These are phyloP conservation scores for Dactylorhiza incarnata DNA, from an alignment of 106 monocot genomes.

Conservation along the genomic window DNA sequence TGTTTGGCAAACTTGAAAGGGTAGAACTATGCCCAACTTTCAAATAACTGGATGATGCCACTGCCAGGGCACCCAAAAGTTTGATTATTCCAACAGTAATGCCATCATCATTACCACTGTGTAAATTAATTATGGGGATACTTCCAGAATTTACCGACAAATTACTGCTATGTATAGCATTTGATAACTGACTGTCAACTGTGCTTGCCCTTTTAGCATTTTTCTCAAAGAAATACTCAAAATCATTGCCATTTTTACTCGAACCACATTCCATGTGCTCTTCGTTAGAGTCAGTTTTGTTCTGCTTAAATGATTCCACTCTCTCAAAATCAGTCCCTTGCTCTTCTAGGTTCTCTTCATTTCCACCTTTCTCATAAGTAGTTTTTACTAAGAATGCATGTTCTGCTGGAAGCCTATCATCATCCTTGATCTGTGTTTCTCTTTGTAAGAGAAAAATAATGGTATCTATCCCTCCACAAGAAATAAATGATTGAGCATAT, in stretches of 20 bases:
- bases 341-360: conserved; percentile 1
- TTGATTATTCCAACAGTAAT: conserved; percentile 84
- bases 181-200: conserved; percentile 45
- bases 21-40: conserved; percentile 32
- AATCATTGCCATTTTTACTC: conserved; percentile 7
- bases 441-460: conserved; percentile 83
- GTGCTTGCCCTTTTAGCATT: conserved; percentile 42
- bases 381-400: conserved; percentile 16
- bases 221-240: conserved; percentile 7
- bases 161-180: conserved; percentile 54
- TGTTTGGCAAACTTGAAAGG: conserved; percentile 26
- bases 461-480: conserved; percentile 75
- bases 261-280: conserved; percentile 16
- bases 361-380: conserved; percentile 6
- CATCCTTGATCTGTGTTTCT: conserved; percentile 64
- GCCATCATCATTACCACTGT: conserved; percentile 84
- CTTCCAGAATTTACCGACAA: conserved; percentile 75
- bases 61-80: conserved; percentile 88
- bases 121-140: conserved; percentile 54
- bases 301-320: background rate
- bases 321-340: background rate
- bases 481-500: conserved; percentile 81
- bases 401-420: conserved; percentile 35
- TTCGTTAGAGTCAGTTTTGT: conserved; percentile 19
- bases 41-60: conserved; percentile 65